Conservation (phyloP, 2,329 filamentous ascomycete genomes). For the Capronia coronata region DNA sequence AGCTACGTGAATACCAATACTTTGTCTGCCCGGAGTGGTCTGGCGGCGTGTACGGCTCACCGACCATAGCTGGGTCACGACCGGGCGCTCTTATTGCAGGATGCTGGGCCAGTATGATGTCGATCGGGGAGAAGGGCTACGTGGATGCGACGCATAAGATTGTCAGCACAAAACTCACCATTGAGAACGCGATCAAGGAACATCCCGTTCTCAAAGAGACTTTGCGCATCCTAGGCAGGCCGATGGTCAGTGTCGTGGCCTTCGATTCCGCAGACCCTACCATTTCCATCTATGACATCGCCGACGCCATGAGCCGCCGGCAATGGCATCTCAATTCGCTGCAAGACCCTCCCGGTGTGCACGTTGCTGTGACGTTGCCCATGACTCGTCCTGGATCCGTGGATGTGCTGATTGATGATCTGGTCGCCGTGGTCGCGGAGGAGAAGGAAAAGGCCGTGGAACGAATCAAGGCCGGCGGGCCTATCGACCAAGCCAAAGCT, state of each 20-base stretch:
- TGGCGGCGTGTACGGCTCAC: slow-evolving; percentile 91
- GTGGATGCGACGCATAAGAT: slow-evolving; percentile 80
- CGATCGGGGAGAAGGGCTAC: slow-evolving; percentile 80
- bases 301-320: slow-evolving; percentile 73
- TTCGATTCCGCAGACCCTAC: slow-evolving; percentile 64
- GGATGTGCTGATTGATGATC: slow-evolving; percentile 69
- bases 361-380: slow-evolving; percentile 87
- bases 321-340: slow-evolving; percentile 97
- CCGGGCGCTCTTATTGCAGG: slow-evolving; percentile 91
- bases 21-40: slow-evolving; percentile 94
- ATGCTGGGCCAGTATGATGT: slow-evolving; percentile 91
- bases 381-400: slow-evolving; percentile 63
- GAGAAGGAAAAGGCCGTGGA: slow-evolving; percentile 77
- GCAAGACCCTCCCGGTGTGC: slow-evolving; percentile 84
- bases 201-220: slow-evolving; percentile 64
- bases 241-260: slow-evolving; percentile 82
- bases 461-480: slow-evolving; percentile 39
- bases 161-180: slow-evolving; percentile 76
- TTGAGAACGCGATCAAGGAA: slow-evolving; percentile 65
- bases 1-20: slow-evolving; percentile 84
- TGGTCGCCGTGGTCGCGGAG: slow-evolving; percentile 51
- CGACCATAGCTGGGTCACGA: slow-evolving; percentile 81
- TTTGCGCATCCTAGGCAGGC: slow-evolving; percentile 73
- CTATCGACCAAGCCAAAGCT: slow-evolving; percentile 40
- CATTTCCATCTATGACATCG: slow-evolving; percentile 91